Evolutionary conservation across 2,329 filamentous ascomycete species (phyloP).

Genomic region (Arthrobotrys iridis): DNA sequence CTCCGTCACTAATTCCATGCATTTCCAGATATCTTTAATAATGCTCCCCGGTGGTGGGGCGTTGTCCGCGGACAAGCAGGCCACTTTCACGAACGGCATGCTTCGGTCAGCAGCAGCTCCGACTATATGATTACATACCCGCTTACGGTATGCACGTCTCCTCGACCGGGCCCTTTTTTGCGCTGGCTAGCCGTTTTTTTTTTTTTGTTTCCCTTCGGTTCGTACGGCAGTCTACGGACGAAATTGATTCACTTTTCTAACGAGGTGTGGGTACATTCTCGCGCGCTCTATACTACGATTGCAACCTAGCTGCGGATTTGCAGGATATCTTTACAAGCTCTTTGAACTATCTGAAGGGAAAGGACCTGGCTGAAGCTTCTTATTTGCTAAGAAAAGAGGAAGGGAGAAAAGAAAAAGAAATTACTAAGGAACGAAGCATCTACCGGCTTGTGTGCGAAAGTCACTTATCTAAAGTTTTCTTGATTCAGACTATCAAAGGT

Average conservation of each 20-base stretch:
- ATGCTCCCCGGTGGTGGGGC: background rate
- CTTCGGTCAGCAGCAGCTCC: slow-evolving; percentile 42
- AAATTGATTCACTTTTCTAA: background rate
- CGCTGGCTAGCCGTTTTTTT: background rate
- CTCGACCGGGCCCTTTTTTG: background rate
- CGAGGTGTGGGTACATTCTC: no score
- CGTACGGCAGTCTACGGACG: background rate
- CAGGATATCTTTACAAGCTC: background rate
- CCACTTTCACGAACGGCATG: slow-evolving; percentile 26
- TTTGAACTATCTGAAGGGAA: background rate
- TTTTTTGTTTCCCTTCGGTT: background rate
- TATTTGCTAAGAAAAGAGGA: background rate
- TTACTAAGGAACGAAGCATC: background rate
- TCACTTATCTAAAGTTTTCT: slow-evolving; percentile 20
- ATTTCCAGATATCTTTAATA: slow-evolving; percentile 30
- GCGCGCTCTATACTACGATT: no score
- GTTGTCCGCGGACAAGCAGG: slow-evolving; percentile 38
- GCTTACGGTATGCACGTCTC: slow-evolving; percentile 44
- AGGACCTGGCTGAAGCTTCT: background rate
- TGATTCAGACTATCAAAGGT: background rate
- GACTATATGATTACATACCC: slow-evolving; percentile 51
- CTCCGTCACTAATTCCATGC: slow-evolving; percentile 49
- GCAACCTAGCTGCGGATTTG: slow-evolving; percentile 12
- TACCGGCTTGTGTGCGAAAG: slow-evolving; percentile 2
- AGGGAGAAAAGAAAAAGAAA: background rate